Percentiles rank a stretch among this genome's conserved stretches.
Evolutionary conservation across 495 filamentous ascomycete genomes (phyloP).

Genomic region (Penicillium odoratum): DNA sequence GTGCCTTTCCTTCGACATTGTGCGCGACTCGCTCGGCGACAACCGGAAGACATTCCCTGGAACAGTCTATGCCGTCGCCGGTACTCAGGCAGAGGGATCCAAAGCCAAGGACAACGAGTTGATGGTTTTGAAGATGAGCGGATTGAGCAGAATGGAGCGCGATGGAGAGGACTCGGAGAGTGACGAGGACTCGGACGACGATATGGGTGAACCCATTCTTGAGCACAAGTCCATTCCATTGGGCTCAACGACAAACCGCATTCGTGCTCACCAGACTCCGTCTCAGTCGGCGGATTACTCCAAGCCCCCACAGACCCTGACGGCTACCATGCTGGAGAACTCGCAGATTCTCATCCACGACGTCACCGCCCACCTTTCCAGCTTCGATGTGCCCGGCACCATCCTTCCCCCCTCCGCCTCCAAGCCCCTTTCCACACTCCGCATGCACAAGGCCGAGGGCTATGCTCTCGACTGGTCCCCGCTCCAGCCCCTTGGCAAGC

Average conservation of each 20-base stretch:
- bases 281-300: slow-evolving; percentile 61
- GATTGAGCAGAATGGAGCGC: slow-evolving; percentile 80
- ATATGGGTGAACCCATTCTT: slow-evolving; percentile 85
- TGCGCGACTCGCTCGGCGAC: slow-evolving; percentile 85
- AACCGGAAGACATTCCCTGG: slow-evolving; percentile 88
- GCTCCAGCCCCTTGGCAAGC: slow-evolving; percentile 70
- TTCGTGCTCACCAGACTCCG: slow-evolving; percentile 76
- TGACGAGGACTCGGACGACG: slow-evolving; percentile 70
- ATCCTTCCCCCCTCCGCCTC: slow-evolving; percentile 75
- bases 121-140: slow-evolving; percentile 93
- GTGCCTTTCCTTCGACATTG: slow-evolving; percentile 91
- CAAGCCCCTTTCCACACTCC: slow-evolving; percentile 81
- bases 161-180: slow-evolving; percentile 72
- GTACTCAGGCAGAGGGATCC: slow-evolving; percentile 81
- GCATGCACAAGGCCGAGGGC: slow-evolving; percentile 89
- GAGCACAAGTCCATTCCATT: slow-evolving; percentile 87
- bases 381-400: slow-evolving; percentile 86
- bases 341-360: slow-evolving; percentile 90
- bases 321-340: slow-evolving; percentile 88
- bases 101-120: slow-evolving; percentile 84
- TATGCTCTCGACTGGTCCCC: slow-evolving; percentile 96
- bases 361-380: slow-evolving; percentile 78
- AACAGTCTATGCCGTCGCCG: slow-evolving; percentile 89
- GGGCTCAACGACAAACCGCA: slow-evolving; percentile 85
- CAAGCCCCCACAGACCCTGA: slow-evolving; percentile 72